Base-by-base conservation (phyloP, 352 stramenopile genomes). In the Globisporangium uncinulatum region DNA sequence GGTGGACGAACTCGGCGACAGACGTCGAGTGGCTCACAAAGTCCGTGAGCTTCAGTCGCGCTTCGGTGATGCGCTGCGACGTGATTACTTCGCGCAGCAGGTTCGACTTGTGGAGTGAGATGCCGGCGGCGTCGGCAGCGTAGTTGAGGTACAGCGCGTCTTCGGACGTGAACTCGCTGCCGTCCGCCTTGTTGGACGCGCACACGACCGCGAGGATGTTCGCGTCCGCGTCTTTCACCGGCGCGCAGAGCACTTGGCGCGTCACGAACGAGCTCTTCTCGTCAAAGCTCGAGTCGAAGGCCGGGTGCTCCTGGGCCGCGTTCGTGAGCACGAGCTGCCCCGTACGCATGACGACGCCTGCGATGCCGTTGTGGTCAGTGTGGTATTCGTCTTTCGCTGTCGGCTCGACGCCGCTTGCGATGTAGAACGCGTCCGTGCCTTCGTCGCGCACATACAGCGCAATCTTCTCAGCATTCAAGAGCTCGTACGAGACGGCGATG, bases 1-100 rank as follows among this genome's bases (percentile, higher is more conserved):
- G 59, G 37, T 70, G 56, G n/a, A 81, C 76, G 45, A 87, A 83
- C 32, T 72, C 66, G 13, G 72, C 66, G 29, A 79, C 1, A 29
- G 24, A 29, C 24, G 65, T 76, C n/a, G 76, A 69, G 14, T 63
- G 59, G n/a, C 63, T 73, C 0, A 69, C 75, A 36, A 79, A 77
- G 43, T 86, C 73, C 8, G 46, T 67, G 6, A 61, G 45, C 55
- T 54, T 67, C 20, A 67, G 53, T 41, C 57, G 62, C 20, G 44
- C 61, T 57, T 65, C 51, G 44, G 65, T 78, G 59, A 63, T 65
- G 10, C 57, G 61, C 41, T 59, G 53, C 5, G 53, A 52, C 48
- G 65, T 70, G 21, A 75, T 65, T 6, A 75, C 67, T 52, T 75
- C 64, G 24, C 24, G 24, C 24, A 29, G 24, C 24, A 29, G 4